Evolutionary conservation across 768 basidiomycete genomes (phyloP), one percentile per base, ranked within the genome.

Genomic region (Cyathus striatus): DNA sequence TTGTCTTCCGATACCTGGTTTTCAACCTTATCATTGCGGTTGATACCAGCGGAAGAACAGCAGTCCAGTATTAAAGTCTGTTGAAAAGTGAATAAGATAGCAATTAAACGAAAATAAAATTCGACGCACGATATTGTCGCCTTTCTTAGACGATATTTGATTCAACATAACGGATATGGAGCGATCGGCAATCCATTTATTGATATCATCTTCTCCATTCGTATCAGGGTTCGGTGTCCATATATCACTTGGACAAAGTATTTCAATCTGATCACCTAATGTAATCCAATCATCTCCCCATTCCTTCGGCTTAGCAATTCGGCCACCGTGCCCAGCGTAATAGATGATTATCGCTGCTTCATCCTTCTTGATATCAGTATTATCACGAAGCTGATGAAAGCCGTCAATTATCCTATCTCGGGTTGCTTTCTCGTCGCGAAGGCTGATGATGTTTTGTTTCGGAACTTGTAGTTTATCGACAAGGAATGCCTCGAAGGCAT

Each of bases 41-140:
- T 42, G 25, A 16, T 34, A 35, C 6, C 23, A 9, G 27, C 41
- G 4, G 41, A 45, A 23, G 35, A 23, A 21, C 46, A 43, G 20
- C 49, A 49, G 21, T 49, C 49, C 5, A 49, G 10, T 18, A 49
- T 40, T 14, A 47, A 37, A 2, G 49, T 49, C 49, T 49, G 20
- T 36, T 23, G 13, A 14, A 34, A 6, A 18, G 41, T 39, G 14
- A n/a, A n/a, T 23, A 9, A 30, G n/a, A 30, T 13, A 14, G 1
- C 5, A 5, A 21, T 16, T n/a, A 30, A 9, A 30, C 27, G 27
- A 30, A 30, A n/a, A n/a, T n/a, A n/a, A 9, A 30, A 30, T 9
- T 9, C 14, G 26, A 16, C 41, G 18, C 23, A 46, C 49, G 6
- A 49, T 49, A 33, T 49, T 49, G 26, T 49, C 25, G 1, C 46